These are phyloP conservation scores for Lichina pygmaea DNA, from an alignment of 495 filamentous ascomycete genomes.

Conservation along the genomic window DNA sequence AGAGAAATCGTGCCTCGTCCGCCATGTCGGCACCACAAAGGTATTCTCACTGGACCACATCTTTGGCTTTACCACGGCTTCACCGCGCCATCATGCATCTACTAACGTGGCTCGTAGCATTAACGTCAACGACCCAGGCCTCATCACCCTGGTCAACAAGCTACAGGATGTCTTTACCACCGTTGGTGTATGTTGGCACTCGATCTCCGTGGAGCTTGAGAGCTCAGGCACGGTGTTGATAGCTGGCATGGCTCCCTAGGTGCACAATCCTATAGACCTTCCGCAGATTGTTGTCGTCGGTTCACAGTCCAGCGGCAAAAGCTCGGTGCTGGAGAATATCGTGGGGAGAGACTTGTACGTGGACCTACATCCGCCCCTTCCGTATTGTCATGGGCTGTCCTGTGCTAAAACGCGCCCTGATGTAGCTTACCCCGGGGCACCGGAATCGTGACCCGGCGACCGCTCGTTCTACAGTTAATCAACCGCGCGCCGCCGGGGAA, in stretches of 20 bases:
- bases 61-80: background rate
- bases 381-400: background rate
- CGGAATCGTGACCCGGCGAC: conserved; percentile 89
- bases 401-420: background rate
- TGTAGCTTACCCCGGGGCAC: conserved; percentile 82
- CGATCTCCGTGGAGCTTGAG: too few species aligned
- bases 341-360: conserved; percentile 94
- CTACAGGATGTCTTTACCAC: conserved; percentile 98
- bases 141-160: conserved; percentile 93
- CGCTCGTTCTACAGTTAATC: conserved; percentile 92
- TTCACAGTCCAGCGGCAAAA: conserved; percentile 98
- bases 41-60: background rate
- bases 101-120: conserved; percentile 21
- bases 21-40: background rate
- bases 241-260: conserved; percentile 14
- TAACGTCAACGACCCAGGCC: conserved; percentile 53
- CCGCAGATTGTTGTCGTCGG: conserved; percentile 98
- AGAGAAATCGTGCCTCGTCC: background rate
- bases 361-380: too few species aligned
- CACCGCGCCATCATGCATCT: background rate
- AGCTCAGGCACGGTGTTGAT: too few species aligned
- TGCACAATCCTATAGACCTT: conserved; percentile 95
- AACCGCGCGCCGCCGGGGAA: conserved; percentile 36
- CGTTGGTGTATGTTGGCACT: conserved; percentile 50
- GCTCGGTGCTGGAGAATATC: conserved; percentile 98